These are phyloP conservation scores for Sporothrix luriei DNA, from an alignment of 2,329 filamentous ascomycete species.

Conservation along the genomic window DNA sequence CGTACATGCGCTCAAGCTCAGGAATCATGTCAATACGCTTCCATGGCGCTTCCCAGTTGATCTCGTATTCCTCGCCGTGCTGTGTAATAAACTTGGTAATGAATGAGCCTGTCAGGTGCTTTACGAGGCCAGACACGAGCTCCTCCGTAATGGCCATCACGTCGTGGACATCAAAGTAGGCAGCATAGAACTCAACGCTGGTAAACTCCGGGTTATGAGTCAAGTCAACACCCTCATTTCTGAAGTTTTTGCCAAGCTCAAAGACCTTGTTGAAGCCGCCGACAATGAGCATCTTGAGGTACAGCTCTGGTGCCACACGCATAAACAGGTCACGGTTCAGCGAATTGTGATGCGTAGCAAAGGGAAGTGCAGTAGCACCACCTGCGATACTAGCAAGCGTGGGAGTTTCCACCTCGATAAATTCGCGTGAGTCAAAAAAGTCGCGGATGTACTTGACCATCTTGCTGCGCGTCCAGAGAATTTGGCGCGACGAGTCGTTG, in stretches of 20 bases:
- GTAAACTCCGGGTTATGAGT: slow-evolving; percentile 99
- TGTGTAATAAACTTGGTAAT: slow-evolving; percentile 85
- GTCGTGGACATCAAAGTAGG: slow-evolving; percentile 89
- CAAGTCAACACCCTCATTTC: slow-evolving; percentile 87
- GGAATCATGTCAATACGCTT: slow-evolving; percentile 93
- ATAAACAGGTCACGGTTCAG: slow-evolving; percentile 92
- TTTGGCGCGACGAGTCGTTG: slow-evolving; percentile 83
- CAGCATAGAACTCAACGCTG: slow-evolving; percentile 95
- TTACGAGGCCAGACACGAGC: slow-evolving; percentile 84
- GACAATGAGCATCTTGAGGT: slow-evolving; percentile 94
- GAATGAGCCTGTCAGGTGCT: slow-evolving; percentile 83
- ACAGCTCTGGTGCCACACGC: slow-evolving; percentile 91
- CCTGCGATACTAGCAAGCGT: slow-evolving; percentile 97
- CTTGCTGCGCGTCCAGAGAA: slow-evolving; percentile 82
- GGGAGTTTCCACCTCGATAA: slow-evolving; percentile 92
- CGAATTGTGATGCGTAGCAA: slow-evolving; percentile 95
- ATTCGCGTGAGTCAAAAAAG: slow-evolving; percentile 85
- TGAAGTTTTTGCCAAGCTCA: slow-evolving; percentile 92
- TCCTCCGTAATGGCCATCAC: slow-evolving; percentile 91
- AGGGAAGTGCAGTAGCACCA: slow-evolving; percentile 92
- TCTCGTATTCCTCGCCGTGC: slow-evolving; percentile 79
- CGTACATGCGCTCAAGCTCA: slow-evolving; percentile 66
- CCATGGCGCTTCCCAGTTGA: slow-evolving; percentile 98
- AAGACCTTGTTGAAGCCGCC: slow-evolving; percentile 94
- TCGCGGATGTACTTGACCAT: slow-evolving; percentile 85